Evolutionary conservation across 1,139 yeast genomes (phyloP), one percentile per base, ranked within the genome.

Genomic region (Yamadazyma friedrichii): DNA sequence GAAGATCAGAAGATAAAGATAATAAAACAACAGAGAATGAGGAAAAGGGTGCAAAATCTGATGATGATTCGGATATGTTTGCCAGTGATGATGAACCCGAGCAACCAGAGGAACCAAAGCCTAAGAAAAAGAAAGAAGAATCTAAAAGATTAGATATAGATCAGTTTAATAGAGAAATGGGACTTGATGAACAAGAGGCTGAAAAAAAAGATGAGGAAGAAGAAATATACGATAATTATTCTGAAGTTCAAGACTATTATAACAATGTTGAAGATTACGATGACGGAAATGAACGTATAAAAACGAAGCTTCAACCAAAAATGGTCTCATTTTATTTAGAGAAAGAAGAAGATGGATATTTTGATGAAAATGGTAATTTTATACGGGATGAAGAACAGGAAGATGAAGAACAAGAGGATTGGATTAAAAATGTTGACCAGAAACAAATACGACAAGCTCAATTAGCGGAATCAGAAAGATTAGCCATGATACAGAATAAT

Each of bases 301-400:
- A 25, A 17, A 9, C 30, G 13, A 32, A 31, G 17, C 13, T 20
- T 12, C 30, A 15, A n/a, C 33, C 39, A 3, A 36, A 16, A 26
- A 27, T 83, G 4, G 93, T 84, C 48, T 76, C 86, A 0, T 86
- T 86, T 59, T 74, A 78, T 53, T 60, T 85, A 39, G 59, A 72
- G 27, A 67, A 76, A 24, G 93, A 85, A 51, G 74, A 73, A 41
- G 80, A 77, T 36, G 93, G 91, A 1, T 60, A 61, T 3, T 82
- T 82, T 42, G 89, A 84, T 53, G 70, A 64, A 25, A 78, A 76
- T 30, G 88, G 89, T 2, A 82, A 80, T 51, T 83, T 67, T 49
- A 61, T 78, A n/a, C 64, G 74, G 29, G 53, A 60, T 0, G 71
- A 69, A 3, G 58, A 54, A 3, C 61, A 56, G 3, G 64, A 56